These are phyloP conservation scores for Aspergillus saccharolyticus DNA, from an alignment of 495 filamentous ascomycete genomes.

Conservation along the genomic window DNA sequence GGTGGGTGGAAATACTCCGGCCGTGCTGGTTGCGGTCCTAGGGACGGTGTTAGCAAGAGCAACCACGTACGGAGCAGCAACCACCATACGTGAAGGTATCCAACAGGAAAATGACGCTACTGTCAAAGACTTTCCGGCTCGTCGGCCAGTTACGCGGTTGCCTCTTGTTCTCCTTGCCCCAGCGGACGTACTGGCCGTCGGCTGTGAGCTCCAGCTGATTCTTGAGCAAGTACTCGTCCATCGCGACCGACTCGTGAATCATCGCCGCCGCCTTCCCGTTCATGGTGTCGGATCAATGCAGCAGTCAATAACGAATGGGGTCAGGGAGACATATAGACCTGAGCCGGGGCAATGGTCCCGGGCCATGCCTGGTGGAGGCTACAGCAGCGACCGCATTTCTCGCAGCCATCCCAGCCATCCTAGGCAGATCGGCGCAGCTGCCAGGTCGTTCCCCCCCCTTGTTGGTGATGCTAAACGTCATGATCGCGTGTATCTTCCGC, in stretches of 20 bases:
- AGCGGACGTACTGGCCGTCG: neutral
- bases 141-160: conserved; percentile 37
- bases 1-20: conserved; percentile 25
- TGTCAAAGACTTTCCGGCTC: conserved; percentile 29
- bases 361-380: neutral
- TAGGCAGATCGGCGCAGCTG: neutral
- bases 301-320: neutral
- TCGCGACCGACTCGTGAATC: neutral
- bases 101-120: conserved; percentile 25
- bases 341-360: no score
- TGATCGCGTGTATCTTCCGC: neutral
- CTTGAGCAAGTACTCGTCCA: conserved; percentile 2
- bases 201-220: neutral
- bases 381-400: neutral
- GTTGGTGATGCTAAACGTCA: neutral
- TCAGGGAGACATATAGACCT: neutral
- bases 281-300: neutral
- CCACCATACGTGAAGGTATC: conserved; percentile 35
- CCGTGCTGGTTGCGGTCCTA: conserved; percentile 30
- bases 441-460: neutral
- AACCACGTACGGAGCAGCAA: neutral
- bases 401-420: neutral
- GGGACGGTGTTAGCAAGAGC: conserved; percentile 9
- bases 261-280: neutral
- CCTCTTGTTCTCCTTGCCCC: conserved; percentile 17